These are phyloP conservation scores for Fusarium torulosum DNA, from an alignment of 2,329 filamentous ascomycete genomes.

Conservation along the genomic window DNA sequence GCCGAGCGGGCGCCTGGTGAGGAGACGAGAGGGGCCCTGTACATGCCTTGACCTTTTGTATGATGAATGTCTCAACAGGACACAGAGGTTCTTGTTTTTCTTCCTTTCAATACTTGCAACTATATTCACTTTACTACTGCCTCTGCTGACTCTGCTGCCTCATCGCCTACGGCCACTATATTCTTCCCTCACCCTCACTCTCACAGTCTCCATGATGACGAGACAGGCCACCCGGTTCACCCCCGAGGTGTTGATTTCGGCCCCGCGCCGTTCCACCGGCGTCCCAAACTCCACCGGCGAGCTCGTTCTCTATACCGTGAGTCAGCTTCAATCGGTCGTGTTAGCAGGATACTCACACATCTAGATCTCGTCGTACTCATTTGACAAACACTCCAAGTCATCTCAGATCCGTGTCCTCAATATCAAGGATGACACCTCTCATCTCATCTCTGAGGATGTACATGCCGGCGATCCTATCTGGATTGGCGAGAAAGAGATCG, in stretches of 20 bases:
- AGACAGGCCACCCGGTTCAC: conserved; percentile 78
- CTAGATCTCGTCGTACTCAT: conserved; percentile 80
- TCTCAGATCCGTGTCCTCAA: conserved; percentile 79
- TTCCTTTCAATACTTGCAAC: conserved; percentile 9
- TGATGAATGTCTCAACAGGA: conserved; percentile 37
- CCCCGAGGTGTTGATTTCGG: conserved; percentile 80
- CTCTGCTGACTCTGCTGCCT: neutral
- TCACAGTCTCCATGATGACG: conserved; percentile 67
- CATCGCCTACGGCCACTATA: neutral
- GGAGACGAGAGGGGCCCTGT: conserved; percentile 32
- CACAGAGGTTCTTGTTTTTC: conserved; percentile 24
- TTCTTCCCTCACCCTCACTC: neutral
- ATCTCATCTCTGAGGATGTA: conserved; percentile 72
- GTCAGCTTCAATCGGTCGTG: conserved; percentile 30
- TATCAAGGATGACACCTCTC: conserved; percentile 73
- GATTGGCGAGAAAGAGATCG: conserved; percentile 75
- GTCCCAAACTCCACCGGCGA: conserved; percentile 76
- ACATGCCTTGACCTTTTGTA: conserved; percentile 15
- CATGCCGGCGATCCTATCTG: conserved; percentile 79
- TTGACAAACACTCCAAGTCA: conserved; percentile 77
- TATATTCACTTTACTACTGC: neutral
- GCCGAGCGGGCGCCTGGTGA: conserved; percentile 37
- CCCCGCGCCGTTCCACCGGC: conserved; percentile 77
- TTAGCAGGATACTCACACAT: conserved; percentile 1
- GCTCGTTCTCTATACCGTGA: conserved; percentile 73